Evolutionary conservation across 352 stramenopile species (phyloP).

Genomic region (Globisporangium solare): DNA sequence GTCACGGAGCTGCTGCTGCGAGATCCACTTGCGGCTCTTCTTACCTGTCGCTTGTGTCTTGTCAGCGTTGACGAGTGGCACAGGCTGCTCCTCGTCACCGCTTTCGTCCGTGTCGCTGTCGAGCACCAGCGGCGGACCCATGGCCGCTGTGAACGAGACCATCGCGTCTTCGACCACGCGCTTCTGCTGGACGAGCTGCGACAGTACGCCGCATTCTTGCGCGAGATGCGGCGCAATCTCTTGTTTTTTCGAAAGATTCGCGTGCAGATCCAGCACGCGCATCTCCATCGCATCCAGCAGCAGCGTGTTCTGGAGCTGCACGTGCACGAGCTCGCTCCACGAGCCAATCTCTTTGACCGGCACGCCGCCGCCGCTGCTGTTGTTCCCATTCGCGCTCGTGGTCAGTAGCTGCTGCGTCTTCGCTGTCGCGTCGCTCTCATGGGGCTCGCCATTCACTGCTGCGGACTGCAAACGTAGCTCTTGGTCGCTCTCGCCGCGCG

Average conservation of each 20-base stretch:
- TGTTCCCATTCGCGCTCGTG: neutral
- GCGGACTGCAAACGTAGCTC: no score
- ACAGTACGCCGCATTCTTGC: neutral
- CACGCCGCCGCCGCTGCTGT: neutral
- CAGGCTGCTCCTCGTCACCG: neutral
- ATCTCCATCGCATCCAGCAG: neutral
- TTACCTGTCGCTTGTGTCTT: neutral
- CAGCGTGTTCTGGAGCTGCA: neutral
- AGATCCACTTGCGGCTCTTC: conserved; percentile 6
- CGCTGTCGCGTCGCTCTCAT: no score
- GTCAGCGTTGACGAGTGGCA: neutral
- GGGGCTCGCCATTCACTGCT: no score
- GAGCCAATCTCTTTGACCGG: neutral
- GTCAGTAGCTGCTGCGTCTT: neutral
- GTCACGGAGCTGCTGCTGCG: conserved; percentile 2
- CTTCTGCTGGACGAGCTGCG: conserved; percentile 6
- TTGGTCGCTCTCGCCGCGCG: no score
- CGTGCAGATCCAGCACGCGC: neutral
- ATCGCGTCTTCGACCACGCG: conserved; percentile 1
- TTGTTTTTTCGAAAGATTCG: neutral
- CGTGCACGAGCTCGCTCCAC: neutral
- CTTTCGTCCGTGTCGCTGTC: neutral
- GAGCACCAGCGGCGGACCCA: conserved; percentile 4
- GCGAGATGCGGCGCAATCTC: neutral
- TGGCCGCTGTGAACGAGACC: conserved; percentile 1